Conservation (phyloP, 306 rosid genomes). For the Boehmeria nivea region DNA sequence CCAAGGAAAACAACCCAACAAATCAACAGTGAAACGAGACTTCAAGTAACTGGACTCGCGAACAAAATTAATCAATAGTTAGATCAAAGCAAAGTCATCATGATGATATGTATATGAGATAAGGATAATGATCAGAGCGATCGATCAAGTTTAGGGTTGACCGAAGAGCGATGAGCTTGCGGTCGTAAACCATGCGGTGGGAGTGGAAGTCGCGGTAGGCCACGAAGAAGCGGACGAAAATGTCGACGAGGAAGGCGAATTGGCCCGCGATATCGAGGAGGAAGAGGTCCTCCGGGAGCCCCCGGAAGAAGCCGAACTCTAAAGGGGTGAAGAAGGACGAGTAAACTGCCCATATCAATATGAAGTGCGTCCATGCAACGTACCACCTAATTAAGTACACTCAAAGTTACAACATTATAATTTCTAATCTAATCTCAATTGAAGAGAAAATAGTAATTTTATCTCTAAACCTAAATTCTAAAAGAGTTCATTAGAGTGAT, state of each 20-base stretch:
- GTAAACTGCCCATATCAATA: slow-evolving; percentile 58
- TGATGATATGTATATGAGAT: too few relatives aligned
- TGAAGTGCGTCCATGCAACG: slow-evolving; percentile 50
- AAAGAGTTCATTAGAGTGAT: too few relatives aligned
- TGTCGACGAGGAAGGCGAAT: slow-evolving; percentile 51
- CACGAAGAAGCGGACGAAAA: slow-evolving; percentile 39
- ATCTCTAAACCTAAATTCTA: too few relatives aligned
- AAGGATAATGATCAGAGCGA: too few relatives aligned
- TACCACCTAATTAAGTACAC: slow-evolving; percentile 50
- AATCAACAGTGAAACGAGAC: slow-evolving; percentile 50
- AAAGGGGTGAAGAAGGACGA: slow-evolving; percentile 70
- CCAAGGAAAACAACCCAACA: slow-evolving; percentile 57
- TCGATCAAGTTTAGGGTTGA: too few relatives aligned
- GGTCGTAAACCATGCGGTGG: slow-evolving; percentile 34
- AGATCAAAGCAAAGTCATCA: too few relatives aligned
- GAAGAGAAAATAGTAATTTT: too few relatives aligned
- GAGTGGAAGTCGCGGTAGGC: slow-evolving; percentile 45
- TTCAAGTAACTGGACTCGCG: slow-evolving; percentile 33
- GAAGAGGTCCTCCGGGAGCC: slow-evolving; percentile 51
- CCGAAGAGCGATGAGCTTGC: slow-evolving; percentile 41
- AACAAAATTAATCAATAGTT: neutral
- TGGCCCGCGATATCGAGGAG: slow-evolving; percentile 62
- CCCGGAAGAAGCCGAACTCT: slow-evolving; percentile 71
- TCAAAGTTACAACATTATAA: neutral
- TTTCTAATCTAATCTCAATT: too few relatives aligned